A percentile compares a stretch with the other conserved stretches of the same genome.
These are phyloP conservation scores for Abrus precatorius DNA, from an alignment of 306 rosid genomes.

Conservation along the genomic window DNA sequence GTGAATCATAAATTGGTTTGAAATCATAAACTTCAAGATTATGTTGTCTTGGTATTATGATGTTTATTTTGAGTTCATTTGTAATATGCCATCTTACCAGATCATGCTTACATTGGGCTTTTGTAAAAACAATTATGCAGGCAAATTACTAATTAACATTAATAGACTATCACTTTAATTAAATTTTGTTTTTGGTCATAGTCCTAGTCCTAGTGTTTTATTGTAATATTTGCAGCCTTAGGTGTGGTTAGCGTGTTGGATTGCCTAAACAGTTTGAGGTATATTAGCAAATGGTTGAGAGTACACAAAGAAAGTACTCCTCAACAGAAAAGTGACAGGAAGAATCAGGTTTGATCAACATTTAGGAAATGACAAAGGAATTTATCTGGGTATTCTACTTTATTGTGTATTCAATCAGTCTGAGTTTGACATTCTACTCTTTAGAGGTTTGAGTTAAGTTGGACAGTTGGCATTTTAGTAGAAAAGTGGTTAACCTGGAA, in stretches of 20 bases:
- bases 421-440: neutral
- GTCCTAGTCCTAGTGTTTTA: neutral
- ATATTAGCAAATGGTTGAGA: neutral
- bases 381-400: neutral
- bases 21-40: neutral
- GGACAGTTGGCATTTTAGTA: neutral
- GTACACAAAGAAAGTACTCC: neutral
- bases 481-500: neutral
- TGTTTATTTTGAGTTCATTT: constrained; percentile 4
- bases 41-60: neutral
- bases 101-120: constrained; percentile 16
- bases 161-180: neutral
- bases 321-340: neutral
- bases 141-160: neutral
- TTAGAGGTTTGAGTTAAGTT: neutral
- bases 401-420: neutral
- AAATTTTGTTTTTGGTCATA: neutral
- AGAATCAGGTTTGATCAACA: neutral
- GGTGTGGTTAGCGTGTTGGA: neutral
- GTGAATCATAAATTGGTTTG: neutral
- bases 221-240: neutral
- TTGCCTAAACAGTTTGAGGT: neutral
- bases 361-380: constrained; percentile 2
- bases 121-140: neutral
- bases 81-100: constrained; percentile 24